These are phyloP conservation scores for Eremochloa ophiuroides DNA, from an alignment of 176 grass and related monocot species.

Conservation along the genomic window DNA sequence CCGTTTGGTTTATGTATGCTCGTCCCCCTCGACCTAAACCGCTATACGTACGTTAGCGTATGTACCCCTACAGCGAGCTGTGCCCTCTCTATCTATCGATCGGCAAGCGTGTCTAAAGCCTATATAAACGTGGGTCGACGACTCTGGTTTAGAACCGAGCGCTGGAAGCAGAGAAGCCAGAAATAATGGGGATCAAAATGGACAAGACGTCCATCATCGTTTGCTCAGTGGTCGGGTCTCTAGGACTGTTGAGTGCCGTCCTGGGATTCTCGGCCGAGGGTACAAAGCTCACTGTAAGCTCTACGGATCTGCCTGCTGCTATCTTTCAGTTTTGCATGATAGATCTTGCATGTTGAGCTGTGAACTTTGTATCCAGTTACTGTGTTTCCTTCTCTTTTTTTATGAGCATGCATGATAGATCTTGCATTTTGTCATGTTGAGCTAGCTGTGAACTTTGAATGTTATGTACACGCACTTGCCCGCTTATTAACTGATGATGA, in stretches of 20 bases:
- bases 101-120: neutral
- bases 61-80: neutral
- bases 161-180: neutral
- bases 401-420: neutral
- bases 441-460: neutral
- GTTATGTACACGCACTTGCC: neutral
- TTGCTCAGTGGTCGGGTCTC: neutral
- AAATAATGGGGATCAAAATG: neutral
- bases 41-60: neutral
- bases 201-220: conserved; percentile 11
- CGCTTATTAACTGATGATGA: neutral
- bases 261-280: neutral
- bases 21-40: neutral
- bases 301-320: neutral
- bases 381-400: neutral
- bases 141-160: neutral
- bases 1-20: neutral
- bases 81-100: no score
- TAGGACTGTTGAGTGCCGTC: conserved; percentile 4
- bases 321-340: neutral
- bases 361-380: no score
- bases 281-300: neutral
- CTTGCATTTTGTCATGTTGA: neutral
- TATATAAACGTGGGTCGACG: neutral
- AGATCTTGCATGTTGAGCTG: no score